phyloP scores from a whole-genome alignment of 129 eudicot species.

The Centaurea solstitialis region DNA sequence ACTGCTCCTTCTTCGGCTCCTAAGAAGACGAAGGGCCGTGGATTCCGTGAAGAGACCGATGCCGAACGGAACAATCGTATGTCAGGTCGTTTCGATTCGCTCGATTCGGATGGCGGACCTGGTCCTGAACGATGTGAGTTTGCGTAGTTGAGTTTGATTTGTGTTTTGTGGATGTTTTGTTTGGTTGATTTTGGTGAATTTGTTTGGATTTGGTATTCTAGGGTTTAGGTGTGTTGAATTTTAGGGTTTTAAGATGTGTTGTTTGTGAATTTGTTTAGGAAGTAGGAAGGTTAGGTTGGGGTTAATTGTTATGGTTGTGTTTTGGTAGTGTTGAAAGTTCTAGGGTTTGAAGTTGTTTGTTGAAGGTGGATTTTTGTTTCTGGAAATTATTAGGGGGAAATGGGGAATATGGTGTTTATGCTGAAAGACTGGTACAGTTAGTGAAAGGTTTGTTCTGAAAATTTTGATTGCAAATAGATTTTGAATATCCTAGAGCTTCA shows the following conservation, averaged over 20 bases:
- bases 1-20: constrained; percentile 23
- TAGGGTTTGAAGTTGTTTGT: not conserved
- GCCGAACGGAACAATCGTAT: constrained; percentile 68
- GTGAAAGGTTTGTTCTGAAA: not conserved
- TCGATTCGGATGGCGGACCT: constrained; percentile 83
- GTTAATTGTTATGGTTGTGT: not conserved
- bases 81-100: constrained; percentile 86
- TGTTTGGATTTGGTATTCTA: not conserved
- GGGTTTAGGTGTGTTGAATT: not conserved
- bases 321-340: not conserved
- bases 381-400: not conserved
- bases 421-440: not conserved
- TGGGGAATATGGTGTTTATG: not conserved
- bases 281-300: not conserved
- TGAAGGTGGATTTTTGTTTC: not conserved
- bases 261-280: not conserved
- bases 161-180: not conserved
- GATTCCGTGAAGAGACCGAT: constrained; percentile 77
- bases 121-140: constrained; percentile 95
- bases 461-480: not conserved
- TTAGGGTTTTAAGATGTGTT: not conserved
- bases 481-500: not conserved
- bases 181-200: not conserved
- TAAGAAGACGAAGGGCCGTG: constrained; percentile 90
- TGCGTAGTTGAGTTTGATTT: not conserved